Conservation (phyloP, 768 basidiomycete species). For the Boletus subparvulus region DNA sequence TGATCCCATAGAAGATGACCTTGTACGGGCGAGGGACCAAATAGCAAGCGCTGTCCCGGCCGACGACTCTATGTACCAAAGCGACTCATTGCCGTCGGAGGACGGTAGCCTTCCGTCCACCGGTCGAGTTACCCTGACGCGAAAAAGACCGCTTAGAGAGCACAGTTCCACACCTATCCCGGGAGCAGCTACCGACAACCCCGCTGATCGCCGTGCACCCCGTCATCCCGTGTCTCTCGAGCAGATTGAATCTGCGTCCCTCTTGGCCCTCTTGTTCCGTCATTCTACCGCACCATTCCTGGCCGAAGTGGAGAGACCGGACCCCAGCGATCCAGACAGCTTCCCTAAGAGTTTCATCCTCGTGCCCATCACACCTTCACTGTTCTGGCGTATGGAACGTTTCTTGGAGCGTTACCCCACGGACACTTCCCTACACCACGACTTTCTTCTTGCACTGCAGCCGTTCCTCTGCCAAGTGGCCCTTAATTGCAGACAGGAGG, state of each 20-base stretch:
- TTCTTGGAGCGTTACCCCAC: constrained; percentile 66
- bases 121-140: constrained; percentile 10
- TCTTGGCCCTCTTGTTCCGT: constrained; percentile 59
- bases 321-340: constrained; percentile 27
- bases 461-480: constrained; percentile 72
- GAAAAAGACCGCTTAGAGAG: constrained; percentile 29
- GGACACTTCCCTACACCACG: constrained; percentile 78
- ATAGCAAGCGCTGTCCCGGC: constrained; percentile 12
- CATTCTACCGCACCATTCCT: constrained; percentile 61
- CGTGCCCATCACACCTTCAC: constrained; percentile 34
- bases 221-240: constrained; percentile 45
- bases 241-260: constrained; percentile 69
- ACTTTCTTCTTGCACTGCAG: constrained; percentile 69
- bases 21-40: constrained; percentile 26
- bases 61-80: constrained; percentile 34
- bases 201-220: constrained; percentile 22
- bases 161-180: constrained; percentile 23
- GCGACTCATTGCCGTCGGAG: constrained; percentile 32
- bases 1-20: constrained; percentile 44
- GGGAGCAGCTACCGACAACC: constrained; percentile 15
- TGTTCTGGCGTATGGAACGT: constrained; percentile 58
- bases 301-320: constrained; percentile 33
- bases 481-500: constrained; percentile 63
- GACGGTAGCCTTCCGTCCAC: constrained; percentile 35
- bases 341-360: constrained; percentile 30